Conservation (phyloP, 2,329 filamentous ascomycete species). For the Hypoxylon sp. region DNA sequence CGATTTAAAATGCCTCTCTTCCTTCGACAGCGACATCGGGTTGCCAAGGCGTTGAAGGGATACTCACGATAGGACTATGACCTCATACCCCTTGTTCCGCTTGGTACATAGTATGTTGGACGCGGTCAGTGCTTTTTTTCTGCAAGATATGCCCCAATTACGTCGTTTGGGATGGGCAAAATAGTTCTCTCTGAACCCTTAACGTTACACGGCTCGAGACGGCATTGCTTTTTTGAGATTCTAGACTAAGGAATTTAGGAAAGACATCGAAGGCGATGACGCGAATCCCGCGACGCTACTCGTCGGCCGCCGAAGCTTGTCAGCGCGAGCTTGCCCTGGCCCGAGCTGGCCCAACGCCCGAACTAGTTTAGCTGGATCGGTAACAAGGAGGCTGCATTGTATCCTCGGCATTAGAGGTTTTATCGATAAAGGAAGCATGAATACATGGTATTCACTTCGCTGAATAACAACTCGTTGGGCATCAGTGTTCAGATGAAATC, state of each 20-base stretch:
- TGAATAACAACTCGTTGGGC: conserved; percentile 7
- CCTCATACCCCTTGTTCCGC: conserved; percentile 15
- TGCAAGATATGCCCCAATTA: background rate
- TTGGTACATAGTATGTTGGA: background rate
- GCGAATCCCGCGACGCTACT: conserved; percentile 14
- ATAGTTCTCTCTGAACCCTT: background rate
- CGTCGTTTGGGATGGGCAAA: background rate
- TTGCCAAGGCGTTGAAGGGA: conserved; percentile 8
- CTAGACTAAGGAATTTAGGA: background rate
- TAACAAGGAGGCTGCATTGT: conserved; percentile 16
- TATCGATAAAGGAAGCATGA: conserved; percentile 17
- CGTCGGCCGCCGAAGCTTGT: conserved; percentile 23
- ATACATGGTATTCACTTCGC: background rate
- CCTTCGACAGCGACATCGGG: conserved; percentile 31
- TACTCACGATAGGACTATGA: conserved; percentile 19
- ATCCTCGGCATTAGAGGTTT: conserved; percentile 25
- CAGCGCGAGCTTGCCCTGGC: conserved; percentile 16
- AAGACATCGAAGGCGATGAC: background rate
- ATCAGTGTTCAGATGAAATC: conserved; percentile 4
- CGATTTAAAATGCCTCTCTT: conserved; percentile 32
- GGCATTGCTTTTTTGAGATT: background rate
- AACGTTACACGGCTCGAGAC: conserved; percentile 8
- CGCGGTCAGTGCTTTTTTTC: conserved; percentile 6
- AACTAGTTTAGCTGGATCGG: conserved; percentile 31
- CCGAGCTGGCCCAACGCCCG: conserved; percentile 25